Percentiles rank a stretch among this genome's conserved stretches.
Evolutionary conservation across 2,329 filamentous ascomycete species (phyloP).

Genomic region (Exophiala xenobiotica): DNA sequence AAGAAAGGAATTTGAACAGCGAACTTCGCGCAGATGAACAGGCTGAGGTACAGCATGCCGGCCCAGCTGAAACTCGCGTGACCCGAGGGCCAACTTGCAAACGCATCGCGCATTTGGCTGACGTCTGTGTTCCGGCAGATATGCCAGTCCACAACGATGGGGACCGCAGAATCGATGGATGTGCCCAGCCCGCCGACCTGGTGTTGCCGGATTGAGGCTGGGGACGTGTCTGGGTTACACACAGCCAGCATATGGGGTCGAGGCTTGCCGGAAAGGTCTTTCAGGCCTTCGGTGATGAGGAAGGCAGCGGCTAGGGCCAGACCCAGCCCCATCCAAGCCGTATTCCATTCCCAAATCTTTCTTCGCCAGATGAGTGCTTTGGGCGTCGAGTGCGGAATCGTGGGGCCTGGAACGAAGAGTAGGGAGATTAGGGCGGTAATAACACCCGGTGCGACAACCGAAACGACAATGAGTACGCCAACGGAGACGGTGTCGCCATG

Average conservation of each 20-base stretch:
- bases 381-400: slow-evolving; percentile 63
- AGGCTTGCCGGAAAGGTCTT: slow-evolving; percentile 68
- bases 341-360: slow-evolving; percentile 89
- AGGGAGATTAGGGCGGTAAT: slow-evolving; percentile 69
- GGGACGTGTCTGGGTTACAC: slow-evolving; percentile 70
- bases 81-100: slow-evolving; percentile 78
- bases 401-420: slow-evolving; percentile 68
- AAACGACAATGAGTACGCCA: slow-evolving; percentile 63
- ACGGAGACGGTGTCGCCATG: slow-evolving; percentile 71
- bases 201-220: slow-evolving; percentile 55
- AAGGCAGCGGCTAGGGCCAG: slow-evolving; percentile 70
- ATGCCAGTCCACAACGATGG: slow-evolving; percentile 68
- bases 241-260: slow-evolving; percentile 65
- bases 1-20: slow-evolving; percentile 48
- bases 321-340: slow-evolving; percentile 77
- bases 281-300: slow-evolving; percentile 82
- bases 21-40: slow-evolving; percentile 72
- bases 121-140: slow-evolving; percentile 71
- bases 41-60: slow-evolving; percentile 78
- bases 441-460: slow-evolving; percentile 62
- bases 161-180: slow-evolving; percentile 52
- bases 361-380: slow-evolving; percentile 68
- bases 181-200: slow-evolving; percentile 60
- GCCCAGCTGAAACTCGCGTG: slow-evolving; percentile 74
- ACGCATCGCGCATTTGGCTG: slow-evolving; percentile 70